phyloP scores from a whole-genome alignment of 2,329 filamentous ascomycete genomes.

The Emericellopsis atlantica region DNA sequence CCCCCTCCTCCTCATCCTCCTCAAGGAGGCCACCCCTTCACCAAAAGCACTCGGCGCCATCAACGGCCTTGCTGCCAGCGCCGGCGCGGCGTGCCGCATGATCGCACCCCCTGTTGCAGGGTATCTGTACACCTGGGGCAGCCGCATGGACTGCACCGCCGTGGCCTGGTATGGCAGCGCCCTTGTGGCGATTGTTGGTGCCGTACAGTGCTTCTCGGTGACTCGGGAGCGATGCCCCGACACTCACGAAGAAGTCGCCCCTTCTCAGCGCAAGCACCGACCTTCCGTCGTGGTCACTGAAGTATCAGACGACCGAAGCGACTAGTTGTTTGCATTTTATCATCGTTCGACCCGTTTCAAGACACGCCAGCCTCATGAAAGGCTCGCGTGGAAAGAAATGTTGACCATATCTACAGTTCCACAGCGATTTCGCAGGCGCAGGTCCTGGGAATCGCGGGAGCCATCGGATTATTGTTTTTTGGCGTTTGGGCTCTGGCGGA shows the following conservation, averaged over 20 bases:
- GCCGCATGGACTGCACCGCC: slow-evolving; percentile 43
- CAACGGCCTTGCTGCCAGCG: slow-evolving; percentile 54
- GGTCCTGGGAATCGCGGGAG: too few species aligned
- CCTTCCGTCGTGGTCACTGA: slow-evolving; percentile 13
- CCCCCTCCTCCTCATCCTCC: slow-evolving; percentile 51
- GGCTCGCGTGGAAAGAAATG: background rate
- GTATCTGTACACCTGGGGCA: slow-evolving; percentile 49
- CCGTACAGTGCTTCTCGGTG: slow-evolving; percentile 48
- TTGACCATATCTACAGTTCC: slow-evolving; percentile 1
- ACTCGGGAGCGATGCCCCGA: slow-evolving; percentile 16
- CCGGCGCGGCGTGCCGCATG: slow-evolving; percentile 54
- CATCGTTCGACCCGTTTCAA: background rate
- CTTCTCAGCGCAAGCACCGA: slow-evolving; percentile 6
- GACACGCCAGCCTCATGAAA: background rate
- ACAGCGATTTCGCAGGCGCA: background rate
- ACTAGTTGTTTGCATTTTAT: background rate
- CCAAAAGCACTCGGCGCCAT: slow-evolving; percentile 46
- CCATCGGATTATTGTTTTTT: too few species aligned
- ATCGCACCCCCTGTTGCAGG: slow-evolving; percentile 53
- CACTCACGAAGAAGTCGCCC: slow-evolving; percentile 15
- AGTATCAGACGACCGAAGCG: slow-evolving; percentile 7
- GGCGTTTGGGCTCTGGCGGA: background rate
- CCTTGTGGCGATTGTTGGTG: slow-evolving; percentile 40
- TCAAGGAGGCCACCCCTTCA: slow-evolving; percentile 53
- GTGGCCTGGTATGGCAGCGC: slow-evolving; percentile 53